These are phyloP conservation scores for Iris macrosiphon DNA, from an alignment of 106 monocot genomes.

Conservation along the genomic window DNA sequence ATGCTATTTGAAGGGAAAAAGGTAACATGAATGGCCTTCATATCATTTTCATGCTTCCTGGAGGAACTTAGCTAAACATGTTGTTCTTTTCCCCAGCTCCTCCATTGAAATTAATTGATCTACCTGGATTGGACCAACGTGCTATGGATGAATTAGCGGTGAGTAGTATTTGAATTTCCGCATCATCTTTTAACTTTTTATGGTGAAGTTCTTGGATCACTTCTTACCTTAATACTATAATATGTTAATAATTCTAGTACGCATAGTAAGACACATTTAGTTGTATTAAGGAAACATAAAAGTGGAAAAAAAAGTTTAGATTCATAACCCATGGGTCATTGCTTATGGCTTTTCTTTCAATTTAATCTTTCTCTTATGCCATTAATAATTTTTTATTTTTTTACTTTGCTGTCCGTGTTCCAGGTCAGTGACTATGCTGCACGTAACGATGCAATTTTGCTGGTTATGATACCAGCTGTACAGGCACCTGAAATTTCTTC, in stretches of 20 bases:
- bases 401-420: constrained; percentile 4
- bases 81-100: constrained; percentile 25
- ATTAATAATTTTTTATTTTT: background rate
- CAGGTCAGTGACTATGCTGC: constrained; percentile 43
- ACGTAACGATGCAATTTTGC: constrained; percentile 43
- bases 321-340: background rate
- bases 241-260: background rate
- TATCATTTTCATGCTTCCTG: background rate
- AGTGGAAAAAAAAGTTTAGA: no score
- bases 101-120: constrained; percentile 50
- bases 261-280: no score
- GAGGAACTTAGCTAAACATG: background rate
- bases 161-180: background rate
- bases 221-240: background rate
- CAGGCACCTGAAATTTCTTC: constrained; percentile 48
- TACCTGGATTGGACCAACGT: constrained; percentile 62
- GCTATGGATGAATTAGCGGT: constrained; percentile 42
- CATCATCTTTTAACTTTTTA: background rate
- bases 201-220: background rate
- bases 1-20: no score
- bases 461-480: constrained; percentile 35
- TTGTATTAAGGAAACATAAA: no score
- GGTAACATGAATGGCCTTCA: background rate
- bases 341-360: background rate
- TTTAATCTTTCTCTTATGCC: background rate